Base-by-base conservation (phyloP, 2,329 filamentous ascomycete genomes). In the Alternaria gaisen region DNA sequence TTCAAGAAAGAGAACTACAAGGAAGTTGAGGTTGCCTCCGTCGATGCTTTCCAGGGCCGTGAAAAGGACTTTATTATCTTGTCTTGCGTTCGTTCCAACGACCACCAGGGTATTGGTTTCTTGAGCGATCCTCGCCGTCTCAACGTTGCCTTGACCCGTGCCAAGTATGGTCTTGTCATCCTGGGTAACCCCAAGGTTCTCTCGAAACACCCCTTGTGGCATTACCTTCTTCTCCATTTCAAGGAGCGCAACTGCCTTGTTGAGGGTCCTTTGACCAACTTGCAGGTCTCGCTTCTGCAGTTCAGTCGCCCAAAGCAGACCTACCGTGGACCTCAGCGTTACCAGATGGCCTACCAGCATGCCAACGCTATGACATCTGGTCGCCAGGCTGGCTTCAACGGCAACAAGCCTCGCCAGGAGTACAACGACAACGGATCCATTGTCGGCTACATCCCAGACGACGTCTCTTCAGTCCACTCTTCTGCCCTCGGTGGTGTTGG, bases 1-100 rank as follows among this genome's bases (percentile, higher is more conserved):
- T 97, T 96, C 84, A 97, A 97, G 83, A 99, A 99, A 83, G 95
- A 99, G 77, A 88, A 91, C 72, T 99, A 99, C 85, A 98, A 98
- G 82, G 94, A 98, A 75, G 94, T 99, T 24, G 95, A 99, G 79
- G 95, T 99, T 41, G 95, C 95, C 5, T 98, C 94, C 0, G 95
- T 99, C 38, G 95, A 99, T 83, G 95, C 95, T 20, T 99, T 99
- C 86, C 95, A 99, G 78, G 95, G 95, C 53, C 91, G 95, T 83
- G 95, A 99, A 82, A 99, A 99, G 83, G 95, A 99, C 77, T 99
- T 97, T 74, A 99, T 99, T 73, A 94, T 99, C 40, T 85, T 99
- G 32, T 98, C 95, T 63, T 99, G 95, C 76, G 95, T 99, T 52
- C 92, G 95, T 76, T 98, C 94, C 77, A 99, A 99, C 77, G 95